Base-by-base conservation (phyloP, 768 basidiomycete genomes). In the Glaciozyma antarctica region DNA sequence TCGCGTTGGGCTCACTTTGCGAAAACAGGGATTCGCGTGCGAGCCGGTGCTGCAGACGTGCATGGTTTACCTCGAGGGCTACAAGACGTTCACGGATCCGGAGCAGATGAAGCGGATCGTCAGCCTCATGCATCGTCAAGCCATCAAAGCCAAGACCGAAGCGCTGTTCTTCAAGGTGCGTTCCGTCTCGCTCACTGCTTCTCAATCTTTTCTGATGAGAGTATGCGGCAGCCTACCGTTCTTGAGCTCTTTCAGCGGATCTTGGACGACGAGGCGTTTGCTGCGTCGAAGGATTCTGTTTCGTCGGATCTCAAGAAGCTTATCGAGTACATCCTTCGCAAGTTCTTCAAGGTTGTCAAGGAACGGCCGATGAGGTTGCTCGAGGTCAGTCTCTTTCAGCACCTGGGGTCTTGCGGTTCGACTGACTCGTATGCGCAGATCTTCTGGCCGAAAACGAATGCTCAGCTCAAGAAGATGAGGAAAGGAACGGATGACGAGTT, bases 101-200 rank as follows among this genome's bases (percentile, higher is more conserved):
- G 90, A 97, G 72, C 82, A 86, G 74, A 87, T 98, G 85, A 89
- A 88, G 75, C 83, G 92, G 55, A 86, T 90, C 47, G 91, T 98
- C 43, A 83, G 82, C 70, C 78, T 99, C 71, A 81, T 99, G 71
- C 90, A 98, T 75, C 84, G 95, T 19, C 90, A 94, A 69, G 92
- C 86, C 53, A 84, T 99, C 66, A 86, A 83, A 72, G 86, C 87
- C 21, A 92, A 95, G 75, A 90, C 91, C 1, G 95, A 98, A 75
- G 94, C 87, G 0, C 78, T 99, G 13, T 98, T 90, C 77, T 99
- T 94, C 83, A 90, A 93, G 78, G 94, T 91, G 65, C 61, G 82
- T 76, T 56, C 66, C 58, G 47, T 51, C 53, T 45, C 2, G 17
- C 44, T 66, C 64, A 41, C 58, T 54, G 65, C 66, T 53, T 61